Evolutionary conservation across 208 protist species (phyloP).

Genomic region (Trypanosoma theileri): DNA sequence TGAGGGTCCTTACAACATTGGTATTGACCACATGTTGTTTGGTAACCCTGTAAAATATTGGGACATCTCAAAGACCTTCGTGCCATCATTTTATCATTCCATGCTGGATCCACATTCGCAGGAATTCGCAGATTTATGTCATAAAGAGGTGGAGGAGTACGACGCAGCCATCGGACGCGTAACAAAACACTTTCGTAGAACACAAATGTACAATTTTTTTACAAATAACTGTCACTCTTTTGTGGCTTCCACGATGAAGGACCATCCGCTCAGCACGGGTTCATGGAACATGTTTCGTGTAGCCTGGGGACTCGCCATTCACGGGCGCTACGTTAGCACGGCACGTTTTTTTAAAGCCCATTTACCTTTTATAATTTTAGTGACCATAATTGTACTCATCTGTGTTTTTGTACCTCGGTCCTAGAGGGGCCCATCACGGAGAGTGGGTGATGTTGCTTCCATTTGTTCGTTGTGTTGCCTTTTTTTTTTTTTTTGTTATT

Average conservation of each 20-base stretch:
- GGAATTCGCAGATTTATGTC: slow-evolving; percentile 26
- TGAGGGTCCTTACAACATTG: slow-evolving; percentile 81
- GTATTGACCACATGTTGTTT: slow-evolving; percentile 89
- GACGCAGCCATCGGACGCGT: slow-evolving; percentile 42
- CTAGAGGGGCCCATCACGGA: background rate
- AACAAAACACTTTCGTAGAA: slow-evolving; percentile 59
- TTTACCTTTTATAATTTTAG: slow-evolving; percentile 36
- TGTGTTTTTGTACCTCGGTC: background rate
- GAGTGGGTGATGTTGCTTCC: no score
- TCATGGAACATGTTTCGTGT: slow-evolving; percentile 53
- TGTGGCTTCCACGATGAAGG: slow-evolving; percentile 53
- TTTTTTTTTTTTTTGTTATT: no score
- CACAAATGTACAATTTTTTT: slow-evolving; percentile 85
- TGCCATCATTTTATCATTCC: slow-evolving; percentile 54
- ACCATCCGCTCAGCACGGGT: slow-evolving; percentile 26
- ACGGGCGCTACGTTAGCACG: slow-evolving; percentile 46
- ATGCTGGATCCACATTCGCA: slow-evolving; percentile 4
- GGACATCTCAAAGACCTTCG: slow-evolving; percentile 58
- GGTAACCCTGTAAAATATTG: slow-evolving; percentile 82
- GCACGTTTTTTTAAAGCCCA: slow-evolving; percentile 38
- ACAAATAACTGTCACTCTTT: slow-evolving; percentile 90
- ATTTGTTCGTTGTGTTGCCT: no score
- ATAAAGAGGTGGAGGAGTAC: slow-evolving; percentile 52
- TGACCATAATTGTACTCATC: slow-evolving; percentile 21
- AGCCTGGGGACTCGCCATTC: slow-evolving; percentile 40